phyloP scores from a whole-genome alignment of 2,329 filamentous ascomycete genomes.

The Pseudogymnoascus sp. region DNA sequence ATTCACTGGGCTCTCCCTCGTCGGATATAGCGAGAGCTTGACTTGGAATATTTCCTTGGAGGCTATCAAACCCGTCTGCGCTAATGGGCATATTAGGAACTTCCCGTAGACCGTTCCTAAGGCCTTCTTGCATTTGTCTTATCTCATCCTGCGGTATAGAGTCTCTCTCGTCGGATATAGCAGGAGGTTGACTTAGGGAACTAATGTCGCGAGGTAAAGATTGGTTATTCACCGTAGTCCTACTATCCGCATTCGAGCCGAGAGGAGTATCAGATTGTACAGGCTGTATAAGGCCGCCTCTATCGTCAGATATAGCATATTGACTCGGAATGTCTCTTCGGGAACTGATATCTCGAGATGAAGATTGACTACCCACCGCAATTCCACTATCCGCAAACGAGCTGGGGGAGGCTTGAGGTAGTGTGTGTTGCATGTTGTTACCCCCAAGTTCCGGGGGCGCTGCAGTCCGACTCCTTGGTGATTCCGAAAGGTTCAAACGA shows the following conservation, averaged over 20 bases:
- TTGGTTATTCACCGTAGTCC: neutral
- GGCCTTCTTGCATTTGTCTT: neutral
- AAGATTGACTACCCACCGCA: conserved; percentile 4
- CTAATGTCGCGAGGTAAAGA: neutral
- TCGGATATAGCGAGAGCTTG: no score
- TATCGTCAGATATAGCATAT: neutral
- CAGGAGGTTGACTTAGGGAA: neutral
- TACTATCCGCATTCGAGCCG: no score
- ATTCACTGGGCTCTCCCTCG: no score
- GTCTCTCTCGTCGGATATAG: neutral
- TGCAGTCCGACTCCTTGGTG: neutral
- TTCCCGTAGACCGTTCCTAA: neutral
- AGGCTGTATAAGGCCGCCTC: no score
- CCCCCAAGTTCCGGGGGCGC: neutral
- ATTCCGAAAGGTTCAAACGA: neutral
- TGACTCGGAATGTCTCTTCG: neutral
- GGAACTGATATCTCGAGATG: neutral
- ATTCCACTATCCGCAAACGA: conserved; percentile 13
- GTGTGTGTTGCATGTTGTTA: neutral
- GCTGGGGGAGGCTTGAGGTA: conserved; percentile 1
- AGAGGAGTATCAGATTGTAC: no score
- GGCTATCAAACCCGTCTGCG: no score
- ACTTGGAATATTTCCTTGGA: no score
- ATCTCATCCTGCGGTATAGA: neutral
- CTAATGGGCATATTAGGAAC: neutral